phyloP scores from a whole-genome alignment of 495 filamentous ascomycete genomes.

The Penicillium alfredii region DNA sequence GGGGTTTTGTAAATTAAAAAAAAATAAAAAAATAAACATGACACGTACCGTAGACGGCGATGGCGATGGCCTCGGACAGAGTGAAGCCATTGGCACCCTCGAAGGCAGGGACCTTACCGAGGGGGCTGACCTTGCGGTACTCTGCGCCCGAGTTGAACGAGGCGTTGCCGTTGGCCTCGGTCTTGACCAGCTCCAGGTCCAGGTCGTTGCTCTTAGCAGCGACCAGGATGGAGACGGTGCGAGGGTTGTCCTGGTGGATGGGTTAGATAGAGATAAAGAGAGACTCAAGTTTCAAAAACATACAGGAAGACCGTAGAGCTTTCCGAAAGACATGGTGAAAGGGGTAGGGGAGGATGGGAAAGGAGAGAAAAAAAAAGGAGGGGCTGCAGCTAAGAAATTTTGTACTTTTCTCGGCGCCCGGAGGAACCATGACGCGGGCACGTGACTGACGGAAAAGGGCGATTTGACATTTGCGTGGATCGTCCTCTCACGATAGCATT shows the following conservation, averaged over 20 bases:
- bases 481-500: neutral
- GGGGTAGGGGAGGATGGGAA: constrained; percentile 9
- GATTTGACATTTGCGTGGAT: neutral
- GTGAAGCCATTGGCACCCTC: constrained; percentile 86
- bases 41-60: constrained; percentile 92
- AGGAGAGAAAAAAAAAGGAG: constrained; percentile 29
- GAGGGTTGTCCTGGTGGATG: constrained; percentile 67
- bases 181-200: constrained; percentile 76
- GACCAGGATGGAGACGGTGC: constrained; percentile 78
- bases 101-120: constrained; percentile 89
- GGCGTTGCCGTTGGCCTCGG: constrained; percentile 39
- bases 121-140: constrained; percentile 78
- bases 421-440: constrained; percentile 19
- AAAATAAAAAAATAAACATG: constrained; percentile 9
- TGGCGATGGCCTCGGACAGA: constrained; percentile 85
- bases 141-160: constrained; percentile 49
- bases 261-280: constrained; percentile 3
- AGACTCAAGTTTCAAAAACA: constrained; percentile 26
- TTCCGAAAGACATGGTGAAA: constrained; percentile 86
- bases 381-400: constrained; percentile 33
- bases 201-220: constrained; percentile 95
- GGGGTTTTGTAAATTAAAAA: constrained; percentile 1
- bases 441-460: constrained; percentile 1
- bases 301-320: constrained; percentile 85
- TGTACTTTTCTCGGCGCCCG: constrained; percentile 30